A percentile compares a stretch with the other conserved stretches of the same genome.
These are phyloP conservation scores for Phialemonium atrogriseum DNA, from an alignment of 2,329 filamentous ascomycete genomes.

Conservation along the genomic window DNA sequence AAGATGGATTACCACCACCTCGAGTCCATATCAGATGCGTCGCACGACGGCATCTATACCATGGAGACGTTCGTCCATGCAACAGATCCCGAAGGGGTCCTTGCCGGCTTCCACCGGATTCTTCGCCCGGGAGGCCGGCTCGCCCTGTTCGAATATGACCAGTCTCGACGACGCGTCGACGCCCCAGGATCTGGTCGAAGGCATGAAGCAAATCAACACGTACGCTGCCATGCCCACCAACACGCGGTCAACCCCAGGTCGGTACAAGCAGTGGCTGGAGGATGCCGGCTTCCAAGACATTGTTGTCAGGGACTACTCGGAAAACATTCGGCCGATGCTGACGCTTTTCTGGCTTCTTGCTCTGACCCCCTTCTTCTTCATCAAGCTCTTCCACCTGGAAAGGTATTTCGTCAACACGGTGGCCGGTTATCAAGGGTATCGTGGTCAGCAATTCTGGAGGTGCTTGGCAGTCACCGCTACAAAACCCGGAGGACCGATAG, in stretches of 20 bases:
- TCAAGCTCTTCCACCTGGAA: conserved; percentile 33
- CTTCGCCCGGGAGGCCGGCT: conserved; percentile 37
- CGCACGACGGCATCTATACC: conserved; percentile 43
- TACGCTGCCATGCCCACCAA: no score
- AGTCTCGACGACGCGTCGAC: conserved; percentile 15
- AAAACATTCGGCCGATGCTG: conserved; percentile 38
- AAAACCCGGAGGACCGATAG: conserved; percentile 21
- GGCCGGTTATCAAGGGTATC: conserved; percentile 29
- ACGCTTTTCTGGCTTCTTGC: conserved; percentile 37
- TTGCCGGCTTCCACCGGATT: conserved; percentile 36
- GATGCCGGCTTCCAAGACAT: conserved; percentile 36
- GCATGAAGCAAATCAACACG: conserved; percentile 23
- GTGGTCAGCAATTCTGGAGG: conserved; percentile 22
- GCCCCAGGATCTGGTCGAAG: conserved; percentile 18
- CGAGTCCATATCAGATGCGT: conserved; percentile 23
- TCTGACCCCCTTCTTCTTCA: conserved; percentile 35
- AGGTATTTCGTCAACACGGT: conserved; percentile 38
- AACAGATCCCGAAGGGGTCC: conserved; percentile 31
- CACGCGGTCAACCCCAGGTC: conserved; percentile 27
- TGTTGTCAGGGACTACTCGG: conserved; percentile 31
- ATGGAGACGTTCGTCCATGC: conserved; percentile 49
- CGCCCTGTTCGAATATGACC: conserved; percentile 37
- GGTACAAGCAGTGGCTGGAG: conserved; percentile 29
- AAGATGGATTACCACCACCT: conserved; percentile 43
- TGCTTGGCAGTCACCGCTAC: conserved; percentile 26